A percentile compares a stretch with the other conserved stretches of the same genome.
Evolutionary conservation across 192 early-diverging fungal species (phyloP).

Genomic region (Podila horticola): DNA sequence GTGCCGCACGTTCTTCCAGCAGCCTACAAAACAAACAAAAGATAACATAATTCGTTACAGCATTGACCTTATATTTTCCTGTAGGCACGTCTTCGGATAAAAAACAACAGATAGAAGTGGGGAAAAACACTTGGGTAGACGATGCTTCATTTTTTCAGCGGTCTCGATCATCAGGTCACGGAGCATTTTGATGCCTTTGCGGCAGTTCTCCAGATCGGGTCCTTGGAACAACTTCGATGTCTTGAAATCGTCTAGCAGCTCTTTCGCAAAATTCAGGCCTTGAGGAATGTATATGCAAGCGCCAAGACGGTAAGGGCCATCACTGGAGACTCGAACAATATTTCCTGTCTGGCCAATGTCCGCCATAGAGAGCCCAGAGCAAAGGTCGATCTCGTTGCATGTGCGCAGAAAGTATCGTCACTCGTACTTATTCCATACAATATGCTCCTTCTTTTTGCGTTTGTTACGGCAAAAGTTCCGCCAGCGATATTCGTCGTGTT

Average conservation of each 20-base stretch:
- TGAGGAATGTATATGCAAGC: conserved; percentile 23
- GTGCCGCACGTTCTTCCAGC: conserved; percentile 8
- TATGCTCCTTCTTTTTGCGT: conserved; percentile 7
- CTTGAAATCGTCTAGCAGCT: conserved; percentile 11
- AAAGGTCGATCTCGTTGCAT: conserved; percentile 26
- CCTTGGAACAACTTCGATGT: conserved; percentile 22
- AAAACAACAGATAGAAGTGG: conserved; percentile 11
- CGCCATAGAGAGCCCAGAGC: conserved; percentile 1
- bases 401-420: conserved; percentile 11
- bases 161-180: conserved; percentile 28
- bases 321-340: conserved; percentile 18
- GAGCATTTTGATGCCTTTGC: conserved; percentile 19
- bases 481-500: conserved; percentile 3
- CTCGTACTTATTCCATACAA: conserved; percentile 14
- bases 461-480: not conserved
- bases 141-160: conserved; percentile 18
- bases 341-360: conserved; percentile 13
- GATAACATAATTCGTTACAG: conserved; percentile 8
- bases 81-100: not conserved
- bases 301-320: conserved; percentile 22
- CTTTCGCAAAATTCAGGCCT: conserved; percentile 23
- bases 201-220: conserved; percentile 22
- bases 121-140: conserved; percentile 15
- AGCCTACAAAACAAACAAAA: conserved; percentile 14
- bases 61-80: conserved; percentile 2